Base-by-base conservation (phyloP, 2,329 filamentous ascomycete species). In the Fragosphaeria purpurea region DNA sequence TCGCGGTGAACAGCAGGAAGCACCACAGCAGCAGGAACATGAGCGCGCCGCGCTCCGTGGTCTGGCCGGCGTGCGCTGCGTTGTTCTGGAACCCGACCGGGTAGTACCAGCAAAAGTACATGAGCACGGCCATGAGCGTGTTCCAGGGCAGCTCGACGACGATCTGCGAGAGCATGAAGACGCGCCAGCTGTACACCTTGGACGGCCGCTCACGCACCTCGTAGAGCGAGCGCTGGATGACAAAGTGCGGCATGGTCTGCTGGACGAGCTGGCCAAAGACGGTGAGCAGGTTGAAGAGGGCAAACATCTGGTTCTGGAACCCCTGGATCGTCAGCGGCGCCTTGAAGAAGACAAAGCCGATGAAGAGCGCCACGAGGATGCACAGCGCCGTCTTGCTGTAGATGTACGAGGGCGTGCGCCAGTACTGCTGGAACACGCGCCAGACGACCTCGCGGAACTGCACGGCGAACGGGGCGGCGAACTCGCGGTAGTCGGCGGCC, bases 141-240 rank as follows among this genome's bases (percentile, higher is more conserved):
- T 94, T 88, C 83, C 86, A 95, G 0, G 88, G 87, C 2, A 95
- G 70, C 65, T 95, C 90, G 53, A 91, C 87, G 34, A 89, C 69
- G 56, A 95, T 85, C 65, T 90, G 86, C 52, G 84, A 81, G 34
- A 91, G 70, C 75, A 94, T 86, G 63, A 94, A 94, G 5, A 88
- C 80, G 63, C 85, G 82, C 88, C 88, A 94, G 47, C 80, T 82
- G 66, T 94, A 94, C 0, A 86, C 81, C 69, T 90, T 91, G 47
- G 84, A 87, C 0, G 88, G 88, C 4, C 87, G 80, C 67, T 94
- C 88, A 47, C 87, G 86, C 35, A 86, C 86, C 67, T 94, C 88
- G 66, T 93, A 94, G 0, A 94, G 72, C 10, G 83, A 80, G 48
- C 88, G 81, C 61, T 93, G 87, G 31, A 83, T 81, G 58, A 93